Percentiles rank a stretch among this genome's conserved stretches.
Evolutionary conservation across 2,329 filamentous ascomycete species (phyloP).

Genomic region (Aspergillus brunneoviolaceus): DNA sequence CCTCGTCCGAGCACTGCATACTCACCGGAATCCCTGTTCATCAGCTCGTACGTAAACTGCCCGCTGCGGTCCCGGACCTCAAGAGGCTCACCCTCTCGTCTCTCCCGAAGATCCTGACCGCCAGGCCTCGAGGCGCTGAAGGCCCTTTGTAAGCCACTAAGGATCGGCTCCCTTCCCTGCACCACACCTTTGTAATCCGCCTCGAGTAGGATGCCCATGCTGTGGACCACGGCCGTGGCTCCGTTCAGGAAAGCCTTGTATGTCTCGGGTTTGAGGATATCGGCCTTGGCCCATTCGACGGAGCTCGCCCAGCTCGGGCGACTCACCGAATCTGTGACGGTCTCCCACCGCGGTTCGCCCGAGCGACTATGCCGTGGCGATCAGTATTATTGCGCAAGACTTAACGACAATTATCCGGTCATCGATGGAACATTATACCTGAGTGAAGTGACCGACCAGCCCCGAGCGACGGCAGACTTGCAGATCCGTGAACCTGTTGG

Average conservation of each 20-base stretch:
- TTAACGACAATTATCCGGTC: neutral
- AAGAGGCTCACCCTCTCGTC: conserved; percentile 59
- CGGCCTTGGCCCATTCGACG: conserved; percentile 83
- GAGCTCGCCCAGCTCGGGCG: conserved; percentile 78
- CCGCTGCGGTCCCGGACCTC: conserved; percentile 66
- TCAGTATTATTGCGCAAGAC: neutral
- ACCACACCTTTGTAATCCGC: conserved; percentile 96
- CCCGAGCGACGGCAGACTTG: conserved; percentile 78
- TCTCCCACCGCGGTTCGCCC: conserved; percentile 81
- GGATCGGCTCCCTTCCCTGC: conserved; percentile 76
- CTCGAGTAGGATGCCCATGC: conserved; percentile 92
- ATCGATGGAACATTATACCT: conserved; percentile 58
- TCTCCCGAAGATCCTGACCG: conserved; percentile 70
- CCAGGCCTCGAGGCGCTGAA: conserved; percentile 65
- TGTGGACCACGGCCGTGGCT: conserved; percentile 86
- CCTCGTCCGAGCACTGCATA: conserved; percentile 2
- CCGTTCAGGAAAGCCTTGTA: conserved; percentile 74
- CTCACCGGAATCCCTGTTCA: conserved; percentile 80
- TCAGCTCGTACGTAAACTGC: conserved; percentile 90
- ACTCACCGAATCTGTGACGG: conserved; percentile 67
- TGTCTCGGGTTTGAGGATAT: conserved; percentile 78
- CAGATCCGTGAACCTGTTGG: conserved; percentile 72
- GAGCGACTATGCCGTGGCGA: conserved; percentile 65
- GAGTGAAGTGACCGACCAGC: conserved; percentile 90
- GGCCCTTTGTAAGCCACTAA: conserved; percentile 73